Evolutionary conservation across 2,329 filamentous ascomycete species (phyloP), one percentile per base, ranked within the genome.

Genomic region (Penicillium sp.): DNA sequence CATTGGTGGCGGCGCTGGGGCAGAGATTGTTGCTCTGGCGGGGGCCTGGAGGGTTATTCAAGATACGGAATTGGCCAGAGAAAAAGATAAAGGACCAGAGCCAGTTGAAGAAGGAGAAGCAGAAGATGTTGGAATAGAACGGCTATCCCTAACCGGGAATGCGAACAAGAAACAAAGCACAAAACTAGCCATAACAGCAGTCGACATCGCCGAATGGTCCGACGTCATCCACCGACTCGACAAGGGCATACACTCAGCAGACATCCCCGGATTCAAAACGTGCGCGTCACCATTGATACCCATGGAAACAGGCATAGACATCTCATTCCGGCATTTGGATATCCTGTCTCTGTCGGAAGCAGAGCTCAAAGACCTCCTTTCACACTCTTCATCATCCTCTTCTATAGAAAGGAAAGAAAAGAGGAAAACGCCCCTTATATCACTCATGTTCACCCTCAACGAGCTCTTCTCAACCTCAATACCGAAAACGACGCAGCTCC

Each of bases 401-500:
- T 55, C 52, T 33, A 18, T 21, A 30, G 23, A 46, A 23, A 35
- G 5, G 38, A 52, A 48, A 38, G 14, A 46, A 47, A 20, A 8
- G 5, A 42, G n/a, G 1, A 58, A 42, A 26, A 67, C 81, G 9
- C 63, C 80, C 3, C 74, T 97, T 0, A 78, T 96, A 14, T 96
- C 92, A 0, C 75, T 97, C 12, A 84, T 97, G 74, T 99, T 97
- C 78, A 97, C 93, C 0, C 82, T 97, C 47, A 97, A 97, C 71
- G 94, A 99, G 74, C 84, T 99, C 0, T 97, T 97, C 77, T 88
- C 89, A 0, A 79, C 83, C 0, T 90, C 87, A 1, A 83, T 91
- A 23, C 79, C 85, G 2, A 84, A 85, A 63, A 91, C 93, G 0
- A 96, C 93, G 0, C 77, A 79, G 3, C 87, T 97, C 62, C 79